phyloP scores from a whole-genome alignment of 371 early-diverging fungal species.

The Syncephalastrum monosporum region DNA sequence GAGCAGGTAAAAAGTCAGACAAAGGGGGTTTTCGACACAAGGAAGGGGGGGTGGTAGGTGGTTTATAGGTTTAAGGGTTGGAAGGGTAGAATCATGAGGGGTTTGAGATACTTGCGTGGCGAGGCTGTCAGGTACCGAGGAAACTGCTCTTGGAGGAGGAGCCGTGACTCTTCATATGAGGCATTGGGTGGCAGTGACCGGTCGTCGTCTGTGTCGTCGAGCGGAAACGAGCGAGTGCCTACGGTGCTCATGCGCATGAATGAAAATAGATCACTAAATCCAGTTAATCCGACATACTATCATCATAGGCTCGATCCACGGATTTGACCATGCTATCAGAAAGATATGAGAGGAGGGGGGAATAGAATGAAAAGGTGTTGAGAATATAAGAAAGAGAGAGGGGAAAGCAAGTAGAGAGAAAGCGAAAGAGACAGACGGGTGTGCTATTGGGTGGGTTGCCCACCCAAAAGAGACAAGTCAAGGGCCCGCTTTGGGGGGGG shows the following conservation, averaged over 20 bases:
- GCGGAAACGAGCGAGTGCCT: conserved; percentile 21
- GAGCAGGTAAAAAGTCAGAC: not conserved
- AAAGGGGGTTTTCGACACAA: not conserved
- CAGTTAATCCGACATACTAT: too few species aligned
- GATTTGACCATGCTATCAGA: too few species aligned
- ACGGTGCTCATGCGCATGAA: not conserved
- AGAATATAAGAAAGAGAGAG: not conserved
- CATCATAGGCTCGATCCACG: too few species aligned
- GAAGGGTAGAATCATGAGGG: not conserved
- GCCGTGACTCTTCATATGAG: conserved; percentile 12
- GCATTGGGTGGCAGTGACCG: conserved; percentile 17
- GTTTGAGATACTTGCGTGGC: conserved; percentile 11
- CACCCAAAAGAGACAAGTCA: too few species aligned
- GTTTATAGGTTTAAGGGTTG: not conserved
- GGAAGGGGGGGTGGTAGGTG: too few species aligned
- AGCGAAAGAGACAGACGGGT: not conserved
- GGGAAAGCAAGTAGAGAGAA: not conserved
- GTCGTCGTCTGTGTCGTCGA: conserved; percentile 22
- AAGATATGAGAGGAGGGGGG: not conserved
- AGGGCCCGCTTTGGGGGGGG: too few species aligned
- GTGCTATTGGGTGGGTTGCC: too few species aligned
- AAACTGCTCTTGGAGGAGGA: conserved; percentile 14
- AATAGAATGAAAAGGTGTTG: not conserved
- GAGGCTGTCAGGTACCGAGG: conserved; percentile 25
- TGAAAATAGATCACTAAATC: too few species aligned